These are phyloP conservation scores for Saturnispora kantuleensis DNA, from an alignment of 805 yeast species.

Conservation along the genomic window DNA sequence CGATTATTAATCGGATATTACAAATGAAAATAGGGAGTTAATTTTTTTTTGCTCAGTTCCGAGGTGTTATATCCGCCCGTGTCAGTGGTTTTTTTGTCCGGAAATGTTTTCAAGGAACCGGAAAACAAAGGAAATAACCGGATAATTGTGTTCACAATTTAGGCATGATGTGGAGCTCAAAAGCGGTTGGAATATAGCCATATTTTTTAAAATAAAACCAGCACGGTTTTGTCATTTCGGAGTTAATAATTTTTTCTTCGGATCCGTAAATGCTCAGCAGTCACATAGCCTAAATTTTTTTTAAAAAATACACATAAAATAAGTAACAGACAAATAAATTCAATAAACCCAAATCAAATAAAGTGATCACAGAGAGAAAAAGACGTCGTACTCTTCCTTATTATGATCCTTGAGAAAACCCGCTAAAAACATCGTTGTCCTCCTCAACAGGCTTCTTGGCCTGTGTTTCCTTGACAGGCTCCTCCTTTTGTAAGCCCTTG, in stretches of 20 bases:
- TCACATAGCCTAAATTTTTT: no score
- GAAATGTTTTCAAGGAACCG: no score
- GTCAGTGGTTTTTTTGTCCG: no score
- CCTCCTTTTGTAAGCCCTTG: constrained; percentile 12
- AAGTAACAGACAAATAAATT: not conserved
- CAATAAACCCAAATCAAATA: not conserved
- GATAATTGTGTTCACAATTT: no score
- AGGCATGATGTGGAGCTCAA: no score
- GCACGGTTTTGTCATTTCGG: no score
- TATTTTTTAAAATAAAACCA: no score
- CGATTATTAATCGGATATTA: constrained; percentile 3
- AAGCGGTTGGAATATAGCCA: no score
- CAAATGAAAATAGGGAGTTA: not conserved
- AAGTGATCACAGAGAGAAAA: not conserved
- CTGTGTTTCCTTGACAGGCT: constrained; percentile 10
- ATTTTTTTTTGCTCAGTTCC: not conserved
- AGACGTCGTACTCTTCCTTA: constrained; percentile 5
- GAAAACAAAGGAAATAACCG: no score
- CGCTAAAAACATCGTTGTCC: constrained; percentile 29
- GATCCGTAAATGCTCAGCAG: no score
- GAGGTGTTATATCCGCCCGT: not conserved
- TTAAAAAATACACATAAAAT: no score
- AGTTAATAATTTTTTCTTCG: no score
- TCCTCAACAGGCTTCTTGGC: constrained; percentile 5
- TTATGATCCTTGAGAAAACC: constrained; percentile 37